Conservation (phyloP, 1,139 yeast genomes). For the Blastobotrys illinoisensis region DNA sequence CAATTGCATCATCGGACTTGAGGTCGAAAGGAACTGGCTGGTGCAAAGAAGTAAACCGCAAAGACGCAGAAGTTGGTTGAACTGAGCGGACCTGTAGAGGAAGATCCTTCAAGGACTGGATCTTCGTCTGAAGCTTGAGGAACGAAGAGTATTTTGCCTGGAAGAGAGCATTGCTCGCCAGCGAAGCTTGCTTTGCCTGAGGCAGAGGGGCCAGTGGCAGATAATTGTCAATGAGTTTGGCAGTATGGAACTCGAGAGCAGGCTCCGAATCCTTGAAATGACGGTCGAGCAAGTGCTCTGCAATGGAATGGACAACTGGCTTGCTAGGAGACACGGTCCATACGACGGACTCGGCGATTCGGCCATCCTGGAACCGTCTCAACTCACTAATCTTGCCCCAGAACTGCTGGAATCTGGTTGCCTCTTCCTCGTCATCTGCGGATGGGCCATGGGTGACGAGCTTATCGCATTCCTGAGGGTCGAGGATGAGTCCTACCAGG, state of each 20-base stretch:
- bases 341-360: slow-evolving; percentile 81
- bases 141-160: slow-evolving; percentile 58
- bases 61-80: slow-evolving; percentile 59
- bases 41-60: slow-evolving; percentile 67
- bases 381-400: slow-evolving; percentile 88
- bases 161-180: slow-evolving; percentile 49
- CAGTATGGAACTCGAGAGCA: slow-evolving; percentile 17
- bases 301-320: slow-evolving; percentile 62
- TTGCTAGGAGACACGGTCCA: slow-evolving; percentile 58
- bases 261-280: slow-evolving; percentile 48
- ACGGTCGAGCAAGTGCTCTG: slow-evolving; percentile 54
- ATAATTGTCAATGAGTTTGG: slow-evolving; percentile 25
- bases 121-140: slow-evolving; percentile 53
- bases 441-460: slow-evolving; percentile 81
- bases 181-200: slow-evolving; percentile 37
- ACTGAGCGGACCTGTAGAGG: slow-evolving; percentile 72
- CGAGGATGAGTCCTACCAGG: slow-evolving; percentile 59
- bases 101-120: slow-evolving; percentile 45
- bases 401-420: slow-evolving; percentile 63
- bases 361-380: slow-evolving; percentile 82
- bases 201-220: slow-evolving; percentile 61
- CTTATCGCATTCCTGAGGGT: slow-evolving; percentile 71
- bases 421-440: slow-evolving; percentile 52
- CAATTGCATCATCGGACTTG: slow-evolving; percentile 66
- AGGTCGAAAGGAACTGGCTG: slow-evolving; percentile 81